Evolutionary conservation across 306 rosid genomes (phyloP).

Genomic region (Gleditsia sinensis): DNA sequence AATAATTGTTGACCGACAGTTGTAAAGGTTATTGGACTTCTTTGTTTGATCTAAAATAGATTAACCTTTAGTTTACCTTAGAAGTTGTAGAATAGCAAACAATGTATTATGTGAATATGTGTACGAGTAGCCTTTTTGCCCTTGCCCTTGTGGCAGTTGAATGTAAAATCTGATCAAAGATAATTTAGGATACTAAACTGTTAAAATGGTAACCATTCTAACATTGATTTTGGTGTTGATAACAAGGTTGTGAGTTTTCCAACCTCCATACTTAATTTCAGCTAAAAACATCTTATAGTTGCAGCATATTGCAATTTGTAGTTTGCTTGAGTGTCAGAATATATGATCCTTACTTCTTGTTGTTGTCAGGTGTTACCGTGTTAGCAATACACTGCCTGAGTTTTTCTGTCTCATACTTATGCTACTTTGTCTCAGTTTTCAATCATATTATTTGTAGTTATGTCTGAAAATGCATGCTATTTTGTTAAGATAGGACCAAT

Average conservation of each 20-base stretch:
- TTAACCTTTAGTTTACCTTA: not conserved
- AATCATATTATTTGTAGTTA: not conserved
- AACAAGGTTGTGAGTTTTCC: not conserved
- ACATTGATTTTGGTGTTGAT: not conserved
- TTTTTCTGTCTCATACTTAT: not conserved
- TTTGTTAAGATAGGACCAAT: conserved; percentile 8
- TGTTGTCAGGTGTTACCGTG: not conserved
- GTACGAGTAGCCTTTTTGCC: not conserved
- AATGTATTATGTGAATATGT: not conserved
- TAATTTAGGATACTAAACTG: not conserved
- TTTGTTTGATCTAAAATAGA: not conserved
- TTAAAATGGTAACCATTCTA: not conserved
- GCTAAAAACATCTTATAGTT: not conserved
- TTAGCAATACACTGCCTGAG: not conserved
- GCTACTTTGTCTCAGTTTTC: not conserved
- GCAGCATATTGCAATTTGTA: not conserved
- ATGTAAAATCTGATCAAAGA: not conserved
- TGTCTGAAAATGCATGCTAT: not conserved
- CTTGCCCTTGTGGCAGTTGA: not conserved
- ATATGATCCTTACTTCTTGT: not conserved
- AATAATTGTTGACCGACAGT: not conserved
- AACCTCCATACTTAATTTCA: not conserved
- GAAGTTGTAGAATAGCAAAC: not conserved
- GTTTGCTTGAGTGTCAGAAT: not conserved
- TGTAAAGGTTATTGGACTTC: not conserved